A percentile compares a stretch with the other conserved stretches of the same genome.
These are phyloP conservation scores for Fraxinus latifolia DNA, from an alignment of 305 asterid genomes.

Conservation along the genomic window DNA sequence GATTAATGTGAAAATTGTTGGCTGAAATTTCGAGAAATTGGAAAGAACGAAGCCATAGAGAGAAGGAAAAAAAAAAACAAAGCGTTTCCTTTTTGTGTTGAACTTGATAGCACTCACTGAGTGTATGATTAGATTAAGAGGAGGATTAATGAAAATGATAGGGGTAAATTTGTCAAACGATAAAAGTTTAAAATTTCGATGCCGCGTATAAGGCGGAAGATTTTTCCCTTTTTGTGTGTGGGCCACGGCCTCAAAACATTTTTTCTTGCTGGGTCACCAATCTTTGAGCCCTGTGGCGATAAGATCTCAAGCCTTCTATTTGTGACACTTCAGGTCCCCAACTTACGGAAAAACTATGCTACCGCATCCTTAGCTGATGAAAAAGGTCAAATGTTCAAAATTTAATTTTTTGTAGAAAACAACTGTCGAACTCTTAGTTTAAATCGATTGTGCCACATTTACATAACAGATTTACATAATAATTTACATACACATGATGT, in stretches of 20 bases:
- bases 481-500: too few relatives aligned
- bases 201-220: constrained; percentile 48
- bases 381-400: neutral
- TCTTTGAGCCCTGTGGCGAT: neutral
- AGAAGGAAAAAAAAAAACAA: neutral
- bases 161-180: constrained; percentile 38
- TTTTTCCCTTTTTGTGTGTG: neutral
- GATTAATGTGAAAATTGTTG: neutral
- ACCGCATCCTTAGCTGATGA: neutral
- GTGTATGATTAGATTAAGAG: neutral
- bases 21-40: neutral
- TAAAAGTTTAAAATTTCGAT: constrained; percentile 38
- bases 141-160: constrained; percentile 16
- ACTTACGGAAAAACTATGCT: neutral
- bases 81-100: neutral
- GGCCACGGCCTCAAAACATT: neutral
- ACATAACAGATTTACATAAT: too few relatives aligned
- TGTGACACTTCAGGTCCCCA: neutral
- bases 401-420: too few relatives aligned
- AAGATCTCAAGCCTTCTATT: neutral
- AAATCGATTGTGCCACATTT: too few relatives aligned
- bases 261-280: neutral
- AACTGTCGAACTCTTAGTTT: neutral
- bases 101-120: neutral
- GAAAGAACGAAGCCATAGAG: neutral